These are phyloP conservation scores for Didymellaceae sp. DNA, from an alignment of 2,329 filamentous ascomycete species.

Conservation along the genomic window DNA sequence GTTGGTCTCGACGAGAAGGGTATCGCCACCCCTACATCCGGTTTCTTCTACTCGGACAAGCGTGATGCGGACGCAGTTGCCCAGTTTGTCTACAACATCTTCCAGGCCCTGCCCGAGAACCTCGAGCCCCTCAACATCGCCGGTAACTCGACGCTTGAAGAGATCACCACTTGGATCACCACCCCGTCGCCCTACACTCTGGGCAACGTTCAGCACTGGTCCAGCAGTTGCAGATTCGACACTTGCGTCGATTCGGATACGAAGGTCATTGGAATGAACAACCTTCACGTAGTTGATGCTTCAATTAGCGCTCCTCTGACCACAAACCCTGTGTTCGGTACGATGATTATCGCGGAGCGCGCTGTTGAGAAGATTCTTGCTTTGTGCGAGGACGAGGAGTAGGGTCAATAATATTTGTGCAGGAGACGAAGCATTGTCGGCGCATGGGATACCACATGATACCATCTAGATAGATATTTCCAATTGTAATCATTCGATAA, in stretches of 20 bases:
- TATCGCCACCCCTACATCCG: conserved; percentile 50
- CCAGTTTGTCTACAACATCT: conserved; percentile 59
- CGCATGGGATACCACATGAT: too few species aligned
- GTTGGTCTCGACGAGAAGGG: conserved; percentile 56
- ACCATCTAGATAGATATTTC: too few species aligned
- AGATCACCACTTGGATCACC: conserved; percentile 60
- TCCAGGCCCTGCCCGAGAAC: conserved; percentile 53
- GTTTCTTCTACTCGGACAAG: conserved; percentile 56
- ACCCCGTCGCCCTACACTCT: conserved; percentile 56
- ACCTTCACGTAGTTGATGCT: conserved; percentile 61
- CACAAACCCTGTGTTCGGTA: conserved; percentile 62
- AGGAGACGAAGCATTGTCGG: too few species aligned
- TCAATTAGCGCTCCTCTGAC: conserved; percentile 59
- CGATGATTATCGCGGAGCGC: conserved; percentile 62
- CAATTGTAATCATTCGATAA: too few species aligned
- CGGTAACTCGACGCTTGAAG: conserved; percentile 53
- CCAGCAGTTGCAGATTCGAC: conserved; percentile 59
- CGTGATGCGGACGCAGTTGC: conserved; percentile 59
- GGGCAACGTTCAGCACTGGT: conserved; percentile 62
- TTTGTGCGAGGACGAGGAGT: conserved; percentile 9
- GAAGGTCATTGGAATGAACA: conserved; percentile 56
- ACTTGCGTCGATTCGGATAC: conserved; percentile 58
- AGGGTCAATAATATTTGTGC: background rate
- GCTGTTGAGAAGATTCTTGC: conserved; percentile 58
- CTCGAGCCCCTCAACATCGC: conserved; percentile 59